These are phyloP conservation scores for Eimeria sp. DNA, from an alignment of 169 alveolate genomes.

Conservation along the genomic window DNA sequence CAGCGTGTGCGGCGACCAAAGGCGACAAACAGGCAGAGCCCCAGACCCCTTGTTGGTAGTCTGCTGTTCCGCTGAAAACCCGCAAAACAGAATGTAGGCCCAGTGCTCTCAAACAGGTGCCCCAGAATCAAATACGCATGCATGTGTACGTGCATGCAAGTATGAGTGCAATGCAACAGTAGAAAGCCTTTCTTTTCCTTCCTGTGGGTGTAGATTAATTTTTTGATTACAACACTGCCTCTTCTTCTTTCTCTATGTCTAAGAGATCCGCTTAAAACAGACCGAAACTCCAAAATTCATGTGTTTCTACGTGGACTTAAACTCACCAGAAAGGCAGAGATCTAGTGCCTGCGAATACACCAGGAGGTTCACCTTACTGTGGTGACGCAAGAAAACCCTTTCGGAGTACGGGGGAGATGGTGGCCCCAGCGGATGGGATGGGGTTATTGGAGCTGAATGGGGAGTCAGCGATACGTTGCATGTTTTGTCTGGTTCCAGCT, in stretches of 20 bases:
- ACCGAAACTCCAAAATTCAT: no score
- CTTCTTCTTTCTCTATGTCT: no score
- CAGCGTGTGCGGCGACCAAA: slow-evolving; percentile 47
- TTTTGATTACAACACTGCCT: no score
- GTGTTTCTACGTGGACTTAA: not conserved
- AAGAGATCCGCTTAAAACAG: no score
- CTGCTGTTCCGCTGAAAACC: slow-evolving; percentile 57
- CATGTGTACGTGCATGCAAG: no score
- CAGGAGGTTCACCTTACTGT: slow-evolving; percentile 8
- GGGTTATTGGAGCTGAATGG: not conserved
- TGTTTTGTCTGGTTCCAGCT: not conserved
- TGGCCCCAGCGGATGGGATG: not conserved
- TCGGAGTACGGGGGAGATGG: slow-evolving; percentile 10
- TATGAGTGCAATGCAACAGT: not conserved
- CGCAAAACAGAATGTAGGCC: not conserved
- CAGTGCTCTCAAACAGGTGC: not conserved
- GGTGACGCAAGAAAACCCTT: not conserved
- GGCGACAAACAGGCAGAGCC: slow-evolving; percentile 23
- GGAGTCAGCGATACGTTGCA: not conserved
- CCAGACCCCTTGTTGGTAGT: not conserved
- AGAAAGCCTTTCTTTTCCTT: not conserved
- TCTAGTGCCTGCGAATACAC: slow-evolving; percentile 7
- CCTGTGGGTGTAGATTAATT: no score
- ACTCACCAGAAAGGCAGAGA: slow-evolving; percentile 26
- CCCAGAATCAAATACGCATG: not conserved